Conservation (phyloP, 768 basidiomycete genomes). For the Lentinula sp. region DNA sequence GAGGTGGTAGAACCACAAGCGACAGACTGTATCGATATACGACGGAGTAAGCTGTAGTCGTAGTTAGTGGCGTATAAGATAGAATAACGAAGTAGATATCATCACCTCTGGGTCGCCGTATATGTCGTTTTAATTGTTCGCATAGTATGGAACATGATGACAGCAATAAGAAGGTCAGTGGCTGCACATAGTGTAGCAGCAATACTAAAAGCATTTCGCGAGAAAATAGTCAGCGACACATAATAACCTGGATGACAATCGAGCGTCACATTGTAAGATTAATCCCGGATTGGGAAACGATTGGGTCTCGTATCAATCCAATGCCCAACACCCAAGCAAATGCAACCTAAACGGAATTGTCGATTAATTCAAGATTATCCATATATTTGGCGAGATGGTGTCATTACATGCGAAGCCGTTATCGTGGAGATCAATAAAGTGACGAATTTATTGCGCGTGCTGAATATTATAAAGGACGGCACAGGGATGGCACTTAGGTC, state of each 20-base stretch:
- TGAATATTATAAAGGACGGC: not conserved
- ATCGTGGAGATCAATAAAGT: not conserved
- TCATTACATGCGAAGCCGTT: not conserved
- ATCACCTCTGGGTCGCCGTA: not conserved
- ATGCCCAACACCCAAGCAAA: not conserved
- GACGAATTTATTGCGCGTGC: not conserved
- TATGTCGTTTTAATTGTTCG: not conserved
- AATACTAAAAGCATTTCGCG: not conserved
- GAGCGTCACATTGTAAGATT: not conserved
- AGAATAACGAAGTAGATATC: too few species aligned
- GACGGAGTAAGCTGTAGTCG: not conserved
- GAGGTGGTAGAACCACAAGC: conserved; percentile 3
- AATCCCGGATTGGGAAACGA: not conserved
- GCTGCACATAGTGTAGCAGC: conserved; percentile 1
- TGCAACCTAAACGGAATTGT: not conserved
- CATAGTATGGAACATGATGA: not conserved
- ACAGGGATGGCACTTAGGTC: too few species aligned
- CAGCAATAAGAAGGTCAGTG: not conserved
- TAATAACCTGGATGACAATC: not conserved
- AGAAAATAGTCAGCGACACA: too few species aligned
- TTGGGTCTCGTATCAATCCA: not conserved
- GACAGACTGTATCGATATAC: not conserved
- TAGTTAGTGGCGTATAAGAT: not conserved
- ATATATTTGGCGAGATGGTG: not conserved
- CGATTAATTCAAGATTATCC: not conserved